Percentiles rank a stretch among this genome's conserved stretches.
These are phyloP conservation scores for Rhodotorula sp. DNA, from an alignment of 1,284 basidiomycete genomes.

Conservation along the genomic window DNA sequence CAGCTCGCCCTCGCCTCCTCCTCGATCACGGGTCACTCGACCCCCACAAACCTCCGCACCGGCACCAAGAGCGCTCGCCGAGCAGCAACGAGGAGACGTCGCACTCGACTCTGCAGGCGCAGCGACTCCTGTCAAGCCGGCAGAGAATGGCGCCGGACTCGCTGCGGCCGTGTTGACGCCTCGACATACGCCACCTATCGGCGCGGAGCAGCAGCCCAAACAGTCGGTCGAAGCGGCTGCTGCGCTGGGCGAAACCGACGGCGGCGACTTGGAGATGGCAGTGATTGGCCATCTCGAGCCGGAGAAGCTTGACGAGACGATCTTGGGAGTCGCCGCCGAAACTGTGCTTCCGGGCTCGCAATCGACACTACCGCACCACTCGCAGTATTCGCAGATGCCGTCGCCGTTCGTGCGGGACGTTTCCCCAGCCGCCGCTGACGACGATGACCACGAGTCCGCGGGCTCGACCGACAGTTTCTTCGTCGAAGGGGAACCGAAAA, in stretches of 20 bases:
- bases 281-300: too few species aligned
- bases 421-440: neutral
- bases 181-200: neutral
- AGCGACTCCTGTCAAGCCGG: neutral
- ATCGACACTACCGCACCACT: neutral
- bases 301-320: neutral
- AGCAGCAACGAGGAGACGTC: too few species aligned
- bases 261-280: neutral
- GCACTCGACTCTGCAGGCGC: neutral
- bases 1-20: neutral
- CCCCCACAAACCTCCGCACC: too few species aligned
- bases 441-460: neutral
- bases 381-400: conserved; percentile 13
- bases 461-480: neutral
- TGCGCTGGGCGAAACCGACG: neutral
- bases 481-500: neutral
- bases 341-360: neutral
- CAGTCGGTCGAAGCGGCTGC: neutral
- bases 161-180: neutral
- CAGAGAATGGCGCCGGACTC: neutral
- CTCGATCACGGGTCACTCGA: too few species aligned
- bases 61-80: too few species aligned
- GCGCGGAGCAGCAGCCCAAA: neutral
- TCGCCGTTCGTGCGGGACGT: neutral
- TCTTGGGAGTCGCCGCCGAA: too few species aligned